A percentile compares a stretch with the other conserved stretches of the same genome.
Conservation (phyloP, 2,329 filamentous ascomycete genomes). For the Aureobasidium melanogenum region DNA sequence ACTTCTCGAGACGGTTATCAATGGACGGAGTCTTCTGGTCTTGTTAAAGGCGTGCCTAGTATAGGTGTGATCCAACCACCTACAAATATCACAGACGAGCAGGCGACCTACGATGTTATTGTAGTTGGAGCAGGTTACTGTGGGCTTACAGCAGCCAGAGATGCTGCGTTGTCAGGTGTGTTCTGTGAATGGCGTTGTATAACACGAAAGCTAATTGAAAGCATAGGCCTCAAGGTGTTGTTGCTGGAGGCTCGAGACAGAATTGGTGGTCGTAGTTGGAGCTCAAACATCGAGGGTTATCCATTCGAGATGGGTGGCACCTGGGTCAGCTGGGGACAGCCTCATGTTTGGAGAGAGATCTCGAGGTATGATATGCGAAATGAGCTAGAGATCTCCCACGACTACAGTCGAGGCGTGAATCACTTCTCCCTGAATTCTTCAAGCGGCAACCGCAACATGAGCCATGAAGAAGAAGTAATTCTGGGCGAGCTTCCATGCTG, state of each 20-base stretch:
- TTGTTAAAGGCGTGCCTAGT: background rate
- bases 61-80: constrained; percentile 4
- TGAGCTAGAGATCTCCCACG: constrained; percentile 14
- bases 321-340: constrained; percentile 37
- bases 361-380: constrained; percentile 21
- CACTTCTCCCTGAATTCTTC: background rate
- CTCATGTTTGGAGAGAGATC: constrained; percentile 24
- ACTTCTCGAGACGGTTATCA: constrained; percentile 5
- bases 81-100: background rate
- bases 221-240: constrained; percentile 30
- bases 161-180: constrained; percentile 17
- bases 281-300: constrained; percentile 35
- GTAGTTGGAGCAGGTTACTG: constrained; percentile 36
- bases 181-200: background rate
- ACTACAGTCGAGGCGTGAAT: constrained; percentile 4
- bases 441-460: background rate
- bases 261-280: constrained; percentile 42
- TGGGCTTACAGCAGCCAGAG: constrained; percentile 26
- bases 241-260: constrained; percentile 41
- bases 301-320: constrained; percentile 43
- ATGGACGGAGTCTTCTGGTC: constrained; percentile 1
- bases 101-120: constrained; percentile 23
- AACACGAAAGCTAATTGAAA: background rate
- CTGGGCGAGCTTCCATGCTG: background rate
- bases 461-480: constrained; percentile 1